Percentiles rank a stretch among this genome's conserved stretches.
Evolutionary conservation across 495 filamentous ascomycete species (phyloP).

Genomic region (Beverwykella pulmonaria): DNA sequence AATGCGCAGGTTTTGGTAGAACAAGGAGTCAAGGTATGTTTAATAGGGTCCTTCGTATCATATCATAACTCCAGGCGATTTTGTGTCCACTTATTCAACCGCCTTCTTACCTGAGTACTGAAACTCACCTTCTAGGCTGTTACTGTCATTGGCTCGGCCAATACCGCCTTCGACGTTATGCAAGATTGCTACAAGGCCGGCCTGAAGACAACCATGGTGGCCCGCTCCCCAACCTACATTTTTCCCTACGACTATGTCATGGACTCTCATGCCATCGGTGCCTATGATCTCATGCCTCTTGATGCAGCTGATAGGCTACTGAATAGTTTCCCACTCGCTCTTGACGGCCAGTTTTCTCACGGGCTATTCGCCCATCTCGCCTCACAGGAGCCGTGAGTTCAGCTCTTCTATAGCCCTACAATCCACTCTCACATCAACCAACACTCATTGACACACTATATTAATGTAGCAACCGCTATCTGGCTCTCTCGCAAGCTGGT

Average conservation of each 20-base stretch:
- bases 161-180: slow-evolving; percentile 48
- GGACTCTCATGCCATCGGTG: slow-evolving; percentile 30
- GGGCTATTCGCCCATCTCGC: slow-evolving; percentile 23
- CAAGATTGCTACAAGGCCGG: slow-evolving; percentile 40
- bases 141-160: slow-evolving; percentile 45
- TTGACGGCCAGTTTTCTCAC: slow-evolving; percentile 25
- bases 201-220: slow-evolving; percentile 42
- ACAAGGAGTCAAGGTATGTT: slow-evolving; percentile 26
- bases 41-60: not conserved
- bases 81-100: not conserved
- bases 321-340: slow-evolving; percentile 31
- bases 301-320: slow-evolving; percentile 33
- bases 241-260: slow-evolving; percentile 29
- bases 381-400: slow-evolving; percentile 36
- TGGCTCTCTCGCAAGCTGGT: slow-evolving; percentile 35
- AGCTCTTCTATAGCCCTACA: not conserved
- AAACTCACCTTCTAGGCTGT: not conserved
- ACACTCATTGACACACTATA: slow-evolving; percentile 4
- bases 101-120: not conserved
- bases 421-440: not conserved
- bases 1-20: slow-evolving; percentile 22
- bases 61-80: not conserved
- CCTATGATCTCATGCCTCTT: slow-evolving; percentile 34
- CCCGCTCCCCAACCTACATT: slow-evolving; percentile 46
- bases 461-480: slow-evolving; percentile 37